These are phyloP conservation scores for Diaporthe sp. DNA, from an alignment of 2,329 filamentous ascomycete genomes.

Conservation along the genomic window DNA sequence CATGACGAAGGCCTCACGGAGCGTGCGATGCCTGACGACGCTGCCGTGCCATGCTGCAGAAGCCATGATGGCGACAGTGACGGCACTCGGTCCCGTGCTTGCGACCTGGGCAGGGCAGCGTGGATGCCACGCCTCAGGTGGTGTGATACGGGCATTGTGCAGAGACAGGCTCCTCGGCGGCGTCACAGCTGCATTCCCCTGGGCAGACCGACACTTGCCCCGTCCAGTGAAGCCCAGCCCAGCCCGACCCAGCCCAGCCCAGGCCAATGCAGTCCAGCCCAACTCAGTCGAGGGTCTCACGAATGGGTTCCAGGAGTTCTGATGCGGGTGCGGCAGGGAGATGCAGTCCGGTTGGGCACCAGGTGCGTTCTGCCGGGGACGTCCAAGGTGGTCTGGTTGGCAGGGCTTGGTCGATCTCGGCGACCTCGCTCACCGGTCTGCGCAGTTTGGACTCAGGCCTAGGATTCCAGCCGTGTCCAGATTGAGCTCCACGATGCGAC, in stretches of 20 bases:
- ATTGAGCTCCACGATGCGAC: not conserved
- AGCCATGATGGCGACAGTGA: not conserved
- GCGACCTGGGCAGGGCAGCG: not conserved
- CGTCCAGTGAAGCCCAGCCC: not conserved
- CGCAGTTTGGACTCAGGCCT: not conserved
- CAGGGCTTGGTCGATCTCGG: not conserved
- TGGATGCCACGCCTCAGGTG: slow-evolving; percentile 15
- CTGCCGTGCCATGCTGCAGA: not conserved
- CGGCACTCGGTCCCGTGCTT: not conserved
- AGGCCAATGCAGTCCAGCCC: not conserved
- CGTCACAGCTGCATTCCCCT: not conserved
- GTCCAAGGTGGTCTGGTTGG: not conserved
- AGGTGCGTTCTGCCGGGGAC: not conserved
- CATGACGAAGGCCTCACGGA: not conserved
- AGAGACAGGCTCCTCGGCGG: not conserved
- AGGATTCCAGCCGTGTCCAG: not conserved
- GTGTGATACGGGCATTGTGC: slow-evolving; percentile 15
- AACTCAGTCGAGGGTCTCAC: not conserved
- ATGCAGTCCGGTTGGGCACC: not conserved
- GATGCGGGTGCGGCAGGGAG: not conserved
- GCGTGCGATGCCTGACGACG: not conserved
- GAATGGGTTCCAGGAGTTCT: not conserved
- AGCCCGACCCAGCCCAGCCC: not conserved
- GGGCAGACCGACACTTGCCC: not conserved
- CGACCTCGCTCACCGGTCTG: not conserved